Conservation (phyloP, 2,329 filamentous ascomycete genomes). For the Colletotrichum coccodes region DNA sequence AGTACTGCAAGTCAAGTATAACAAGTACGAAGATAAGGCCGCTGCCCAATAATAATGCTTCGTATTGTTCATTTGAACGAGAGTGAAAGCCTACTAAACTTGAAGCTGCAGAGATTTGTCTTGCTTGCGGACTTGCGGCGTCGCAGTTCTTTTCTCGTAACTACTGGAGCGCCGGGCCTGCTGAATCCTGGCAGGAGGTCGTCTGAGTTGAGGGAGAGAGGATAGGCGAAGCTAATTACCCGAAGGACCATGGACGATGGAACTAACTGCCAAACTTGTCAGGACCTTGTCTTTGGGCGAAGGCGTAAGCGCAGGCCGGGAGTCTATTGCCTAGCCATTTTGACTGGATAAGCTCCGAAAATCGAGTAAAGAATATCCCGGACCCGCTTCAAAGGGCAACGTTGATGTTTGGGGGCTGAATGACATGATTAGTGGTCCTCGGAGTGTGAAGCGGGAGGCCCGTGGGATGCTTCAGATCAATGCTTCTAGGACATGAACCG, state of each 20-base stretch:
- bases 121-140: background rate
- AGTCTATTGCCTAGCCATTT: background rate
- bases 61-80: background rate
- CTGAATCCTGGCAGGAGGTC: background rate
- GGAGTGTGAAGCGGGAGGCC: background rate
- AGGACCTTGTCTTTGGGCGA: background rate
- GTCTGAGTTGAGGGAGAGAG: background rate
- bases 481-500: background rate
- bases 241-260: background rate
- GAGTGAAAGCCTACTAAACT: background rate
- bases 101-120: background rate
- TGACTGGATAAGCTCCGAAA: background rate
- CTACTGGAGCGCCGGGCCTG: background rate
- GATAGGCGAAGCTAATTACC: background rate
- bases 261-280: slow-evolving; percentile 20
- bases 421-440: background rate
- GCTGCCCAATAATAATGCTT: background rate
- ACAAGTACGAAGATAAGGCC: background rate
- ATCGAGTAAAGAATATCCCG: background rate
- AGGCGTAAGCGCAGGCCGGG: background rate
- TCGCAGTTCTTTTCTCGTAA: background rate
- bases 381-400: background rate
- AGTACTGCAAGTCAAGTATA: background rate
- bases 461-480: background rate
- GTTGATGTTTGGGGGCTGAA: background rate